phyloP scores from a whole-genome alignment of 1,284 basidiomycete species.

The Marasmius sp. region DNA sequence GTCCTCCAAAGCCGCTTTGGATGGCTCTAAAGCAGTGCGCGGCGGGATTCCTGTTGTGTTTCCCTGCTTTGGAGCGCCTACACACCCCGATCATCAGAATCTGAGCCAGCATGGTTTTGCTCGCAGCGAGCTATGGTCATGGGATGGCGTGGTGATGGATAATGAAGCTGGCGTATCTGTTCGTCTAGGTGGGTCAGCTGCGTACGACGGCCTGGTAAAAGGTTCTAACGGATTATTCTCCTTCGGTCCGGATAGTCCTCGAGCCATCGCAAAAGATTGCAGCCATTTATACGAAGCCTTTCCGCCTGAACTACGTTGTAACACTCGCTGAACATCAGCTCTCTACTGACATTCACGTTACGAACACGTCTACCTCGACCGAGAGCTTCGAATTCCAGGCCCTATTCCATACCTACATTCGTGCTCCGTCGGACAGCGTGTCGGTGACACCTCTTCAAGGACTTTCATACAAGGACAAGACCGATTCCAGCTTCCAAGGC shows the following conservation, averaged over 20 bases:
- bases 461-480: slow-evolving; percentile 77
- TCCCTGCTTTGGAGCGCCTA: slow-evolving; percentile 83
- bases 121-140: slow-evolving; percentile 70
- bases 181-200: slow-evolving; percentile 4
- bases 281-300: slow-evolving; percentile 58
- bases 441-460: slow-evolving; percentile 61
- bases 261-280: slow-evolving; percentile 59
- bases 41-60: slow-evolving; percentile 88
- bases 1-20: slow-evolving; percentile 71
- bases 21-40: slow-evolving; percentile 68
- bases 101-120: slow-evolving; percentile 87
- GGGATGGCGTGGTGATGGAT: slow-evolving; percentile 66
- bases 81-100: slow-evolving; percentile 68
- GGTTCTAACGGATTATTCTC: neutral
- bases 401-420: slow-evolving; percentile 84
- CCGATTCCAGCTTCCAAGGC: slow-evolving; percentile 53
- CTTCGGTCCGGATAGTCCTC: slow-evolving; percentile 46
- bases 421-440: slow-evolving; percentile 61
- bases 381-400: slow-evolving; percentile 79
- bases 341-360: slow-evolving; percentile 77
- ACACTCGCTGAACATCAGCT: slow-evolving; percentile 76
- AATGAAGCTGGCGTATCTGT: slow-evolving; percentile 38
- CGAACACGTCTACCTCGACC: slow-evolving; percentile 56
- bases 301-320: slow-evolving; percentile 76
- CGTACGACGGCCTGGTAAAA: neutral